Percentiles rank a stretch among this genome's conserved stretches.
Evolutionary conservation across 139 green algal genomes (phyloP).

Genomic region (Coccomyxa sp.): DNA sequence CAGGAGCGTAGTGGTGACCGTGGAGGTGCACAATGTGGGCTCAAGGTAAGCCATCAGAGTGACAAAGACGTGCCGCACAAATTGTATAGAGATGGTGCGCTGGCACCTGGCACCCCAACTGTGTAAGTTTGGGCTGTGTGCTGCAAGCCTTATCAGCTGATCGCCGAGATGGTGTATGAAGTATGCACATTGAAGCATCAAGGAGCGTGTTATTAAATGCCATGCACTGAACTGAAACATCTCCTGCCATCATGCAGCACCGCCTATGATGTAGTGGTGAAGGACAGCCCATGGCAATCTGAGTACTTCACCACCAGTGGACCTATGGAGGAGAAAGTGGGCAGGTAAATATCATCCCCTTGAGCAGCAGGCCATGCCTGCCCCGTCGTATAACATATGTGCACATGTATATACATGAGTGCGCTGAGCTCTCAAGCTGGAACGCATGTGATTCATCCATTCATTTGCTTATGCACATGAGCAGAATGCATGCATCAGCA

Average conservation of each 20-base stretch:
- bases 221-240: not conserved
- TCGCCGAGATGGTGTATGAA: not conserved
- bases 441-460: not conserved
- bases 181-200: not conserved
- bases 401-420: not conserved
- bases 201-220: not conserved
- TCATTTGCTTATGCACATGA: not conserved
- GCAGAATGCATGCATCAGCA: not conserved
- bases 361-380: not conserved
- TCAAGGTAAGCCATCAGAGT: not conserved
- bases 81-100: too few species aligned
- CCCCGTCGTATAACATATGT: not conserved
- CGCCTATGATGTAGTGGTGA: not conserved
- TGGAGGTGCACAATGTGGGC: constrained; percentile 6
- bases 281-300: not conserved
- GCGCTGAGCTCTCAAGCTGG: not conserved
- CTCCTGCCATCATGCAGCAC: not conserved
- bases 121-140: too few species aligned
- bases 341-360: not conserved
- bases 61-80: not conserved
- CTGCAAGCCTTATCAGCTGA: too few species aligned
- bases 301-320: too few species aligned
- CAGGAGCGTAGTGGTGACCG: not conserved
- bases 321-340: not conserved
- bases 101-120: too few species aligned